Percentiles rank a stretch among this genome's conserved stretches.
These are phyloP conservation scores for Angomonas deanei DNA, from an alignment of 208 protist genomes.

Conservation along the genomic window DNA sequence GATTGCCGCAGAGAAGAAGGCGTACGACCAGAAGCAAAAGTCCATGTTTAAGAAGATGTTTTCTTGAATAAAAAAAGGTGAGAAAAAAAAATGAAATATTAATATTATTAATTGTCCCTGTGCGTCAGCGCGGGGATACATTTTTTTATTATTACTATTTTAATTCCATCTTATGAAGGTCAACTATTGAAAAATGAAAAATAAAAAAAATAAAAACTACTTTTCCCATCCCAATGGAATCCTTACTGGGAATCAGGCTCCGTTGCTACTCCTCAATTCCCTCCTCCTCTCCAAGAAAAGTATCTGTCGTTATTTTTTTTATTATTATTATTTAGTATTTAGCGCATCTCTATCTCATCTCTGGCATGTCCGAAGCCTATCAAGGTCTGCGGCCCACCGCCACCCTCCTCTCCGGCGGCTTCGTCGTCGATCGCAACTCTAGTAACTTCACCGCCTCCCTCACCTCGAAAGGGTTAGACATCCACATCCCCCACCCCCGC, in stretches of 20 bases:
- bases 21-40: slow-evolving; percentile 79
- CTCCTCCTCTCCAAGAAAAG: too few relatives aligned
- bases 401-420: not conserved
- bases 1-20: slow-evolving; percentile 42
- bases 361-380: slow-evolving; percentile 1
- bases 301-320: too few relatives aligned
- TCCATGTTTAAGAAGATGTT: slow-evolving; percentile 84
- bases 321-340: not conserved
- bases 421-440: not conserved
- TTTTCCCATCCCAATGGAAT: too few relatives aligned
- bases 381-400: not conserved
- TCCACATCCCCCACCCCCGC: slow-evolving; percentile 64
- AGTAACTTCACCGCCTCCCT: not conserved
- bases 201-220: too few relatives aligned
- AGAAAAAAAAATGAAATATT: slow-evolving; percentile 9
- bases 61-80: slow-evolving; percentile 15
- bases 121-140: not conserved
- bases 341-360: not conserved
- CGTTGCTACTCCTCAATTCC: too few relatives aligned
- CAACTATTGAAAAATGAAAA: too few relatives aligned
- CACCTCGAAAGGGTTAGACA: slow-evolving; percentile 40
- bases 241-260: too few relatives aligned
- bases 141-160: slow-evolving; percentile 23
- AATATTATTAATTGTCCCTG: not conserved
- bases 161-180: not conserved